phyloP scores from a whole-genome alignment of 2,329 filamentous ascomycete species.

The Pseudogymnoascus verrucosus region DNA sequence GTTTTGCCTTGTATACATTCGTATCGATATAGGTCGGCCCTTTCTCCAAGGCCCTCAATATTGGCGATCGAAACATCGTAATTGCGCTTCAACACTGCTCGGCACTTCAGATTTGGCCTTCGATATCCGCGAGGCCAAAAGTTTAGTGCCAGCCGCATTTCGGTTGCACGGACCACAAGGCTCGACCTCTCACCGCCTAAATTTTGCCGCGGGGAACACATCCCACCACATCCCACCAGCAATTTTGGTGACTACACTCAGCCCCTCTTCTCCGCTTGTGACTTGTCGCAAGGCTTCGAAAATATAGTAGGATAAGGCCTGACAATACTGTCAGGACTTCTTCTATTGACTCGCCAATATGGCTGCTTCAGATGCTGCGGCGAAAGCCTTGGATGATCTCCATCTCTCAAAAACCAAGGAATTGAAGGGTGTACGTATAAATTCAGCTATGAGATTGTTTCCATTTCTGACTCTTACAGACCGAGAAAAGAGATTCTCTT shows the following conservation, averaged over 20 bases:
- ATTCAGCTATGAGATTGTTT: conserved; percentile 11
- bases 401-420: conserved; percentile 53
- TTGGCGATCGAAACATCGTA: conserved; percentile 40
- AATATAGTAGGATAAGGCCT: conserved; percentile 5
- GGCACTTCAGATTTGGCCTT: not conserved
- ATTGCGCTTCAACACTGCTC: not conserved
- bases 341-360: conserved; percentile 30
- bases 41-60: conserved; percentile 34
- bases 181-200: conserved; percentile 3
- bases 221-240: not conserved
- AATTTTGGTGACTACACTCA: conserved; percentile 1
- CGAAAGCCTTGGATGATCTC: conserved; percentile 42
- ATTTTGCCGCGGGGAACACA: conserved; percentile 9
- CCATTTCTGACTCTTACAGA: conserved; percentile 37
- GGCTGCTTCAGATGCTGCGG: conserved; percentile 31
- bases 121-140: not conserved
- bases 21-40: conserved; percentile 30
- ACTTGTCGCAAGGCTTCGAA: conserved; percentile 6
- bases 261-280: conserved; percentile 5
- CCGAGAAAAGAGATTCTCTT: conserved; percentile 78
- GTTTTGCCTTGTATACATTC: conserved; percentile 58
- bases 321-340: not conserved
- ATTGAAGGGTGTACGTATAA: conserved; percentile 45
- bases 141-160: not conserved
- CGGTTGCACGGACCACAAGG: conserved; percentile 6